Evolutionary conservation across 2,329 filamentous ascomycete genomes (phyloP).

Genomic region (Phialocephala subalpina): DNA sequence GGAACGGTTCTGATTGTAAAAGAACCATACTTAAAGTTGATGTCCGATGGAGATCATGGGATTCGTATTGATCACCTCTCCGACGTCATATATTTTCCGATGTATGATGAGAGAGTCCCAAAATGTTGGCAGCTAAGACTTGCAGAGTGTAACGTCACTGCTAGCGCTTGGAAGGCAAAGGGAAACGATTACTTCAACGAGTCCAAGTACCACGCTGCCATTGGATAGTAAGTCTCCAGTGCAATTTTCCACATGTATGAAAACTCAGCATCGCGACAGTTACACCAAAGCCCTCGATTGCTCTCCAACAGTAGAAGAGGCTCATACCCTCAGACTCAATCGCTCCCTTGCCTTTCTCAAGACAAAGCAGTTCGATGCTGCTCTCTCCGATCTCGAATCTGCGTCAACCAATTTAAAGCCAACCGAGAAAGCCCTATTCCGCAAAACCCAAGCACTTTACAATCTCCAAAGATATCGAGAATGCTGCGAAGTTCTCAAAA

Average conservation of each 20-base stretch:
- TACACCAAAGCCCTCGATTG: conserved; percentile 30
- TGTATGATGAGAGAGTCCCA: conserved; percentile 3
- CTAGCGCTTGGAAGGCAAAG: conserved; percentile 20
- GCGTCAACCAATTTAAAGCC: conserved; percentile 26
- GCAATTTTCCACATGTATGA: background rate
- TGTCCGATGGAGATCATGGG: conserved; percentile 51
- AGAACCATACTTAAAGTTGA: conserved; percentile 58
- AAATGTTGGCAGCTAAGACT: background rate
- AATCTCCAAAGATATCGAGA: conserved; percentile 44
- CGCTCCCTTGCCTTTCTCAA: conserved; percentile 46
- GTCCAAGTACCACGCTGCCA: background rate
- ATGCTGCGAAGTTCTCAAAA: conserved; percentile 38
- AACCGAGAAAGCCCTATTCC: conserved; percentile 47
- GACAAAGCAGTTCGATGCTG: conserved; percentile 46
- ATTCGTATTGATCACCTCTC: conserved; percentile 46
- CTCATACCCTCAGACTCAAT: conserved; percentile 43
- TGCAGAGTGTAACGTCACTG: background rate
- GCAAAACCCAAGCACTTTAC: conserved; percentile 47
- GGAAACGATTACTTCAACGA: conserved; percentile 6
- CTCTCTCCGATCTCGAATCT: conserved; percentile 41
- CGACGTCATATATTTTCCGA: conserved; percentile 21
- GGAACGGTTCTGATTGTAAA: conserved; percentile 55
- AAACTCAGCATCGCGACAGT: conserved; percentile 11
- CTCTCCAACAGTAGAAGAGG: conserved; percentile 44
- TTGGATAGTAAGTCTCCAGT: conserved; percentile 7